Evolutionary conservation across 768 basidiomycete genomes (phyloP).

Genomic region (Artomyces pyxidatus): DNA sequence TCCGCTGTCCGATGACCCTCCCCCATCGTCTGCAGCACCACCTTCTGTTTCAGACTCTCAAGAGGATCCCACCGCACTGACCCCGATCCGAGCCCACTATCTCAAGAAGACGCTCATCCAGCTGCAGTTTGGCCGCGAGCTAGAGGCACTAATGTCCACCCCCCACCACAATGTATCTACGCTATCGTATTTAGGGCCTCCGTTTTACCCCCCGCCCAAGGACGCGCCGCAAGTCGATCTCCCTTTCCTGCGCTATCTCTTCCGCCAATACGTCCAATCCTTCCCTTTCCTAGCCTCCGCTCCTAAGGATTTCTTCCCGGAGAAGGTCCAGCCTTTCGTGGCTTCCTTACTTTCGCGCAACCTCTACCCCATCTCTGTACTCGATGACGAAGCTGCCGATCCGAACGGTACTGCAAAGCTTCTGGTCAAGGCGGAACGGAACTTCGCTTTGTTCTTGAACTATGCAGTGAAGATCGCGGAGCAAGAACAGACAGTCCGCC

Average conservation of each 20-base stretch:
- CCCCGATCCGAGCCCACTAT: slow-evolving; percentile 91
- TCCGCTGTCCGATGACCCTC: background rate
- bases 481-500: slow-evolving; percentile 82
- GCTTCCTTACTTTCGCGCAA: slow-evolving; percentile 76
- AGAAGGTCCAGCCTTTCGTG: slow-evolving; percentile 92
- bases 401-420: slow-evolving; percentile 56
- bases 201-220: slow-evolving; percentile 69
- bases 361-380: slow-evolving; percentile 49
- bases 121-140: slow-evolving; percentile 78
- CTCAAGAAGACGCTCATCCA: slow-evolving; percentile 93
- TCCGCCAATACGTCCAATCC: slow-evolving; percentile 86
- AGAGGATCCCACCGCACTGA: slow-evolving; percentile 33
- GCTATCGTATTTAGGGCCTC: slow-evolving; percentile 81
- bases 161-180: slow-evolving; percentile 45
- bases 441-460: slow-evolving; percentile 72
- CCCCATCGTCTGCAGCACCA: too few species aligned
- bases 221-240: slow-evolving; percentile 56
- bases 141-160: slow-evolving; percentile 53
- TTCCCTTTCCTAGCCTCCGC: slow-evolving; percentile 93
- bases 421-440: slow-evolving; percentile 75
- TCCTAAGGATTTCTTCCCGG: slow-evolving; percentile 85
- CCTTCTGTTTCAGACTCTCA: too few species aligned
- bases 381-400: slow-evolving; percentile 48
- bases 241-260: slow-evolving; percentile 84
- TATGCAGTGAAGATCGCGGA: slow-evolving; percentile 79